Percentiles rank a stretch among this genome's conserved stretches.
Evolutionary conservation across 805 yeast species (phyloP).

Genomic region (Suhomyces xylopsoci): DNA sequence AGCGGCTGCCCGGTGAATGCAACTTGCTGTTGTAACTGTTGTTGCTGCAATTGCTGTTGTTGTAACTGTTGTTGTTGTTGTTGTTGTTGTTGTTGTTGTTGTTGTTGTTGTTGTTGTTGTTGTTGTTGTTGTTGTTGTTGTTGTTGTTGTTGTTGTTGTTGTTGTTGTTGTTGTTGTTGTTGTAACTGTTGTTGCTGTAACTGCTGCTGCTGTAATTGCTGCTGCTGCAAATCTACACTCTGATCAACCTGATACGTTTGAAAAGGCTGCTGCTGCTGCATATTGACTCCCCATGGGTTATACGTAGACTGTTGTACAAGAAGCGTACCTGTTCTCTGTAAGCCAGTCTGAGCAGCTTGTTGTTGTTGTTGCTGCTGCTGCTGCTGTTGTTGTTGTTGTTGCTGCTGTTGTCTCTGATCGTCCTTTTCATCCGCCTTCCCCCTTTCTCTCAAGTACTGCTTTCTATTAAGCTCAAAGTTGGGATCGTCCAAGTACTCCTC

Average conservation of each 20-base stretch:
- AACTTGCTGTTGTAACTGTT: conserved; percentile 13
- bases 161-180: conserved; percentile 26
- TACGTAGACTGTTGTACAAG: conserved; percentile 37
- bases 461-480: conserved; percentile 73
- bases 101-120: conserved; percentile 18
- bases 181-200: conserved; percentile 9
- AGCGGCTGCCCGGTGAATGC: conserved; percentile 1
- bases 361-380: conserved; percentile 1
- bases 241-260: conserved; percentile 9
- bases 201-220: conserved; percentile 24
- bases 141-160: conserved; percentile 4
- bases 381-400: conserved; percentile 5
- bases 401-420: conserved; percentile 2
- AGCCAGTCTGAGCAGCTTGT: conserved; percentile 1
- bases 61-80: conserved; percentile 11
- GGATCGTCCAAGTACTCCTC: conserved; percentile 89
- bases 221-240: neutral
- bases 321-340: conserved; percentile 23
- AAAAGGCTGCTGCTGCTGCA: conserved; percentile 14
- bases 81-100: conserved; percentile 15
- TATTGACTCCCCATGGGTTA: conserved; percentile 40
- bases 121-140: neutral
- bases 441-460: conserved; percentile 72
- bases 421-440: conserved; percentile 32
- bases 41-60: conserved; percentile 14